Base-by-base conservation (phyloP, 768 basidiomycete species). In the Tylopilus balloui region DNA sequence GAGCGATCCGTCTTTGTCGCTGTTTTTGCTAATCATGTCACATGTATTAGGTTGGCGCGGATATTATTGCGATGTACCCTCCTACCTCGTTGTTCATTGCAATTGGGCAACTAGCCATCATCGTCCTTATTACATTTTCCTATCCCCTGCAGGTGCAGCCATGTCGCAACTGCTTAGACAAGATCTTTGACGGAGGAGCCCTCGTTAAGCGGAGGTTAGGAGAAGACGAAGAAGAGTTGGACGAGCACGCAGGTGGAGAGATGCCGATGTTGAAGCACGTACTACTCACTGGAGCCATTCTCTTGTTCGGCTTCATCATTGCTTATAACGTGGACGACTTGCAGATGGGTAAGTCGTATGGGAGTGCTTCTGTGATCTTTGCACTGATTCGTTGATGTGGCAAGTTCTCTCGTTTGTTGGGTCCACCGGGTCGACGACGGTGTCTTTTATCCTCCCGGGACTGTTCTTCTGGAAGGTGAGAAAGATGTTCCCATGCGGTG, bases 111-210 rank as follows among this genome's bases (percentile, higher is more conserved):
- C 70, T 95, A 10, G 96, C 94, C 11, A 96, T 99, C 64, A 87
- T 92, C 32, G 71, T 89, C 39, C 78, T 95, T 23, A 93, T 98
- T 48, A 71, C 92, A 48, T 91, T 95, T 61, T 92, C 90, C 15
- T 95, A 99, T 67, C 94, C 96, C 0, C 66, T 99, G 44, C 96
- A 98, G 69, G 86, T 95, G 5, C 87, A 92, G 47, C 96, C 96
- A 1, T 95, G 92, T 63, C 78, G 96, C 47, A 89, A 86, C 60
- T 92, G 88, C 59, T 71, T 98, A 37, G 90, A 94, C 71, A 92
- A 95, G 69, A 83, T 94, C n/a, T 83, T 93, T 68, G 71, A 77
- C 52, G 61, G 73, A 3, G 70, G 70, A 10, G 67, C 71, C 20
- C 54, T 67, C 1, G 57, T 54, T 24, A 74, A 73, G 44, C 62